Base-by-base conservation (phyloP, 257 asterid species). In the Vinca minor region DNA sequence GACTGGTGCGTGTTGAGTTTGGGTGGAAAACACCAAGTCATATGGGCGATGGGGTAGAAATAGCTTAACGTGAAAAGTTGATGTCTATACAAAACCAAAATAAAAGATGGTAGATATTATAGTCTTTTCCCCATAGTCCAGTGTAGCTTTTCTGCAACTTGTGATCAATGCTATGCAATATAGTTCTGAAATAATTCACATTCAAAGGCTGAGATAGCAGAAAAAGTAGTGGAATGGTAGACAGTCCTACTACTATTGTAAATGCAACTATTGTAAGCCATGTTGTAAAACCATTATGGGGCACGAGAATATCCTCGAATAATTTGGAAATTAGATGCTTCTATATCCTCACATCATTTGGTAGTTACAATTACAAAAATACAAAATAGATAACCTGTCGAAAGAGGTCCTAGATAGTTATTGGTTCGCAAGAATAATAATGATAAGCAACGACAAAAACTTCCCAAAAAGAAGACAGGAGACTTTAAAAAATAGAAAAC, bases 271-370 rank as follows among this genome's bases (percentile, higher is more conserved):
- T 38, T 38, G 10, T 4, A 38, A 13, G 38, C 29, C 60, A 28
- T 29, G 0, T 28, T 28, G 60, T 5, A 54, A 20, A 49, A 56
- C 13, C 4, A 56, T 17, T 14, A 32, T 14, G 62, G 62, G 62
- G 26, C 25, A 31, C 41, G 31, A 15, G 32, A 31, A 17, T 31
- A 41, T 55, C 39, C 41, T 56, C 20, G 25, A 14, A 31, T 31
- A 32, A 56, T 17, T 29, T 56, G 62, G 39, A 56, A 31, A 31
- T n/a, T 23, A 56, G 62, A 56, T 56, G 42, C 25, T 56, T 56
- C 14, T 2, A 17, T 31, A 31, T 17, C 8, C 62, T 31, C 62
- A 56, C 42, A 31, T 31, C 26, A 55, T 3, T n/a, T 46, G 57
- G 4, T 29, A 31, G 15, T 17, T 31, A 55, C 41, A 29, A 31